These are phyloP conservation scores for Rhodocollybia butyracea DNA, from an alignment of 768 basidiomycete species.

Conservation along the genomic window DNA sequence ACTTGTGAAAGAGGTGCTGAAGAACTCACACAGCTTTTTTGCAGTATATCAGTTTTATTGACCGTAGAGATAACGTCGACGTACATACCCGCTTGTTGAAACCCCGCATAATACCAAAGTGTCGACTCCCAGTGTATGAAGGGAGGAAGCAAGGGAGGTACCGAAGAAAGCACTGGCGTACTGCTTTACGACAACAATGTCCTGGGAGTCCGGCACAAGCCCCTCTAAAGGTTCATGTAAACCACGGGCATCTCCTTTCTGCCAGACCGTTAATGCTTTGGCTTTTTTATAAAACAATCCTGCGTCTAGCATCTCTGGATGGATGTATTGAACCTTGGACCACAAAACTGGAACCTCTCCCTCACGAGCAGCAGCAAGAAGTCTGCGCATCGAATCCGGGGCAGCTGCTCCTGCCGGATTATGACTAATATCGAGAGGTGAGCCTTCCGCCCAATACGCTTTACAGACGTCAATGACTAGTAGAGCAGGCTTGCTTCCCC, in stretches of 20 bases:
- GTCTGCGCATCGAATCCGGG: slow-evolving; percentile 1
- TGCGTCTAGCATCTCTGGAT: neutral
- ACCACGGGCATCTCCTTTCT: neutral
- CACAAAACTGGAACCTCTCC: neutral
- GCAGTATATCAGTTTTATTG: no score
- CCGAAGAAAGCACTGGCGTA: slow-evolving; percentile 13
- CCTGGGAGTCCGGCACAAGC: neutral
- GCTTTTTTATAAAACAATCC: slow-evolving; percentile 4
- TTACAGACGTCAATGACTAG: no score
- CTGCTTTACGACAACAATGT: slow-evolving; percentile 8
- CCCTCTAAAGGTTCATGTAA: neutral
- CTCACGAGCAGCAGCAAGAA: slow-evolving; percentile 10
- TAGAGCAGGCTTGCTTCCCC: neutral
- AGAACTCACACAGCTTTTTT: no score
- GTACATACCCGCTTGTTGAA: slow-evolving; percentile 13
- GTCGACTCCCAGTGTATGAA: slow-evolving; percentile 7
- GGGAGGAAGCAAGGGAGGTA: slow-evolving; percentile 2
- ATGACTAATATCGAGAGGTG: neutral
- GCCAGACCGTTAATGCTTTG: neutral
- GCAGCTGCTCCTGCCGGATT: neutral
- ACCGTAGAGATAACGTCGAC: no score
- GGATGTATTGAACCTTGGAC: neutral
- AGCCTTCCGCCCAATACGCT: slow-evolving; percentile 2
- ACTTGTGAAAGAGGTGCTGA: no score
- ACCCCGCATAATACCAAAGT: slow-evolving; percentile 12